Evolutionary conservation across 2,329 filamentous ascomycete genomes (phyloP).

Genomic region (Periglandula ipomoeae): DNA sequence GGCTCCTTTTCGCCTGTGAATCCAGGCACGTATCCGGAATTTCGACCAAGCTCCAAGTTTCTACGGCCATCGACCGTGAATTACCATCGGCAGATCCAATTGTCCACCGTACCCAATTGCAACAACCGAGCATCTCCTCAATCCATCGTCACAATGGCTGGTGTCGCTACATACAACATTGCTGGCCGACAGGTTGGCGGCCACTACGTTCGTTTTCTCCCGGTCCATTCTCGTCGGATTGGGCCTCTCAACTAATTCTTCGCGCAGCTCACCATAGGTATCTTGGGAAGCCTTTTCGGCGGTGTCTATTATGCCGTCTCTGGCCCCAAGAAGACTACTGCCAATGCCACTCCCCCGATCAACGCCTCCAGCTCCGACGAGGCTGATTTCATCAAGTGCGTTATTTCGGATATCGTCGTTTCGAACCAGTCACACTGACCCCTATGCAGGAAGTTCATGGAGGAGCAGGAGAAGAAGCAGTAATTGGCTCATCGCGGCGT

Average conservation of each 20-base stretch:
- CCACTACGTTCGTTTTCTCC: constrained; percentile 43
- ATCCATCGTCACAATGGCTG: constrained; percentile 26
- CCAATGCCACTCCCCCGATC: constrained; percentile 45
- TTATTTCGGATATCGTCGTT: constrained; percentile 15
- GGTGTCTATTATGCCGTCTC: constrained; percentile 35
- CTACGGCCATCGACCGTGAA: constrained; percentile 13
- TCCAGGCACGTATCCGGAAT: constrained; percentile 20
- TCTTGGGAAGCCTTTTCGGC: constrained; percentile 42
- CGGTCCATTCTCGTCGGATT: constrained; percentile 6
- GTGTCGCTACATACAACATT: constrained; percentile 39
- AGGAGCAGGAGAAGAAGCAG: constrained; percentile 32
- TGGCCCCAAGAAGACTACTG: constrained; percentile 36
- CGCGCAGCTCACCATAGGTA: constrained; percentile 46
- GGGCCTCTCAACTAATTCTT: constrained; percentile 7
- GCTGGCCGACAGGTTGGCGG: constrained; percentile 52
- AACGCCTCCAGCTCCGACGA: constrained; percentile 54
- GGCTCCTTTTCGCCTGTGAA: constrained; percentile 19
- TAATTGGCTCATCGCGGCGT: constrained; percentile 16
- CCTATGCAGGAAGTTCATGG: constrained; percentile 28
- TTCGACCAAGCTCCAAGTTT: constrained; percentile 14
- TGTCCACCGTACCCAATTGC: background rate
- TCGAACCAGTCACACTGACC: background rate
- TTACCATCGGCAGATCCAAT: constrained; percentile 12
- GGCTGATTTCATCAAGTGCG: constrained; percentile 57
- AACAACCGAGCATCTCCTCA: constrained; percentile 12